These are phyloP conservation scores for Silene noctiflora DNA, from an alignment of 179 eudicot species.

Conservation along the genomic window DNA sequence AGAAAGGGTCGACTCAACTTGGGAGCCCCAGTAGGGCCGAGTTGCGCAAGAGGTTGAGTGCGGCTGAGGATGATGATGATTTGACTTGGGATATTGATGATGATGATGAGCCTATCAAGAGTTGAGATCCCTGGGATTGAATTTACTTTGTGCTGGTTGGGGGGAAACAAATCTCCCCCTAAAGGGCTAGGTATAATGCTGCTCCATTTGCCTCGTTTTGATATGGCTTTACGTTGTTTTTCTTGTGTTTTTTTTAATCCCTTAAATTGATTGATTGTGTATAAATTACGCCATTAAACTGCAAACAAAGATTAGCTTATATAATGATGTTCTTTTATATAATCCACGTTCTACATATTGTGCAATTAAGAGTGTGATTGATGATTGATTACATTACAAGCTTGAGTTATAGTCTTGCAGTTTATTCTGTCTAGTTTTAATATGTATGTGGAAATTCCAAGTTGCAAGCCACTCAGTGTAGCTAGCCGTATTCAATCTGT, in stretches of 20 bases:
- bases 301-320: not conserved
- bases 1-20: slow-evolving; percentile 28
- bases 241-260: not conserved
- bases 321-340: not conserved
- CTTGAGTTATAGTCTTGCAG: too few relatives aligned
- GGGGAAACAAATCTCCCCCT: too few relatives aligned
- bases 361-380: too few relatives aligned
- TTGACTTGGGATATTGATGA: slow-evolving; percentile 91
- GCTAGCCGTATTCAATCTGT: not conserved
- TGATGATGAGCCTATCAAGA: slow-evolving; percentile 55
- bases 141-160: not conserved
- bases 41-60: slow-evolving; percentile 51
- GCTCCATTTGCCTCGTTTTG: not conserved
- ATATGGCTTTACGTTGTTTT: not conserved
- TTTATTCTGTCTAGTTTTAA: not conserved
- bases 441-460: too few relatives aligned
- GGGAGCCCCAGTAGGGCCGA: slow-evolving; percentile 48
- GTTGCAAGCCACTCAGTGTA: not conserved
- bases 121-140: slow-evolving; percentile 1
- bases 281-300: slow-evolving; percentile 8
- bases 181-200: not conserved
- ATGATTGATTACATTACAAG: not conserved
- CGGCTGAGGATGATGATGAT: slow-evolving; percentile 66
- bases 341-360: not conserved
- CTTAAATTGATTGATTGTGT: slow-evolving; percentile 14